Evolutionary conservation across 768 basidiomycete species (phyloP), one percentile per base, ranked within the genome.

Genomic region (Hortiboletus flavorubellus): DNA sequence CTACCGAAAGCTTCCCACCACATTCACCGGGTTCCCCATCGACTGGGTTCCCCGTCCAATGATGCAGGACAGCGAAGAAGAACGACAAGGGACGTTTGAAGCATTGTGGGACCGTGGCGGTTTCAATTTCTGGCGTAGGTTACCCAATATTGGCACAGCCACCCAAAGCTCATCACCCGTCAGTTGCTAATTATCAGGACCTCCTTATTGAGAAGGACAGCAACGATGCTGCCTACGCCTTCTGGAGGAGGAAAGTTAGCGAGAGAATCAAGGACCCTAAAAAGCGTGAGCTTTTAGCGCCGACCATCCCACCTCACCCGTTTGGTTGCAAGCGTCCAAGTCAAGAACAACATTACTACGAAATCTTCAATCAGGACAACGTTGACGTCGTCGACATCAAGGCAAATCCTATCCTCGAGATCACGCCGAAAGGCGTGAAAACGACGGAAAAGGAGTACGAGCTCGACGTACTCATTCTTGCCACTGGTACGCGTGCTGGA

Each of bases 61-160:
- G 57, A 51, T 18, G 49, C 3, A 53, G 16, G 62, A 51, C 37
- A 51, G 46, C 2, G 58, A 55, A 40, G 54, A 55, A 56, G 42
- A 63, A 41, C 46, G 61, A 39, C 9, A 51, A 26, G 49, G 46
- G 3, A 46, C 45, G 2, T 54, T 51, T 26, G 29, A 63, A 35
- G 21, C 9, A 8, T 29, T 63, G 6, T 62, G 61, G 61, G 42
- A 59, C 9, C 26, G 2, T 3, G 61, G 54, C 0, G 58, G 7
- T 8, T 59, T 63, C 34, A 14, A 55, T 23, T 59, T 63, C 46
- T 51, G 51, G 60, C 0, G 53, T 55, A 59, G 0, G 61, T 54
- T 21, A 21, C 3, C 31, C 18, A 37, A 12, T 33, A 29, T 30
- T 1, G 12, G 10, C 16, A 37, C 33, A 5, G 6, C 21, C 16